Evolutionary conservation across 495 filamentous ascomycete genomes (phyloP).

Genomic region (Collariella sp.): DNA sequence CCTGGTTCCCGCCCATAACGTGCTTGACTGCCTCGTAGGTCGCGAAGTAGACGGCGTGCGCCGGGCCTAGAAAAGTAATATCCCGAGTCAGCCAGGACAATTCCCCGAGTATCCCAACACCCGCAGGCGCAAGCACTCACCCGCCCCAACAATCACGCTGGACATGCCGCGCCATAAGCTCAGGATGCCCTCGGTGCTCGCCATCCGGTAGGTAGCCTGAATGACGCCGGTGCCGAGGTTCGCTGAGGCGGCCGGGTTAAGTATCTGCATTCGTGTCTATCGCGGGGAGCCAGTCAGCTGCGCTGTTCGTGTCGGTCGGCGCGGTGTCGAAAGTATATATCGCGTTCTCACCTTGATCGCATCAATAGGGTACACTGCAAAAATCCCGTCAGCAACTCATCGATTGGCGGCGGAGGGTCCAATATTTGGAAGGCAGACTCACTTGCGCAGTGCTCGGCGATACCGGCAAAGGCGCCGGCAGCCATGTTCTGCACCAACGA

Average conservation of each 20-base stretch:
- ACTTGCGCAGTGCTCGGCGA: slow-evolving; percentile 57
- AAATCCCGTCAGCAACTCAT: slow-evolving; percentile 39
- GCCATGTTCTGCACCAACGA: slow-evolving; percentile 67
- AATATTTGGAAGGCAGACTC: slow-evolving; percentile 25
- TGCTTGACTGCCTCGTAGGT: slow-evolving; percentile 98
- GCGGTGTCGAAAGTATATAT: not conserved
- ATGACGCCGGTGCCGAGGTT: slow-evolving; percentile 85
- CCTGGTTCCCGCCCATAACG: slow-evolving; percentile 82
- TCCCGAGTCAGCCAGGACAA: slow-evolving; percentile 16
- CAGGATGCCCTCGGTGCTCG: slow-evolving; percentile 75
- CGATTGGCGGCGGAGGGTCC: not conserved
- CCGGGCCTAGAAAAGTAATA: slow-evolving; percentile 68
- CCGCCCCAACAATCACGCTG: slow-evolving; percentile 90
- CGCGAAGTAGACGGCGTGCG: slow-evolving; percentile 95
- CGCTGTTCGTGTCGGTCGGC: slow-evolving; percentile 3
- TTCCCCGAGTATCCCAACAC: slow-evolving; percentile 3
- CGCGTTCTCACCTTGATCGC: slow-evolving; percentile 74
- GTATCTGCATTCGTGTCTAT: slow-evolving; percentile 94
- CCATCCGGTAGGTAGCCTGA: slow-evolving; percentile 86
- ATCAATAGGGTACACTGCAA: slow-evolving; percentile 98
- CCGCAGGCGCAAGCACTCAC: slow-evolving; percentile 42
- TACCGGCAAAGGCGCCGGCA: slow-evolving; percentile 93
- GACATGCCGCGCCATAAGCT: slow-evolving; percentile 95
- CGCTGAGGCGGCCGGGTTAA: slow-evolving; percentile 78
- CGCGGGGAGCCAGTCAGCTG: slow-evolving; percentile 20